These are phyloP conservation scores for Magnolia officinalis DNA, from an alignment of 164 flowering plant genomes.

Conservation along the genomic window DNA sequence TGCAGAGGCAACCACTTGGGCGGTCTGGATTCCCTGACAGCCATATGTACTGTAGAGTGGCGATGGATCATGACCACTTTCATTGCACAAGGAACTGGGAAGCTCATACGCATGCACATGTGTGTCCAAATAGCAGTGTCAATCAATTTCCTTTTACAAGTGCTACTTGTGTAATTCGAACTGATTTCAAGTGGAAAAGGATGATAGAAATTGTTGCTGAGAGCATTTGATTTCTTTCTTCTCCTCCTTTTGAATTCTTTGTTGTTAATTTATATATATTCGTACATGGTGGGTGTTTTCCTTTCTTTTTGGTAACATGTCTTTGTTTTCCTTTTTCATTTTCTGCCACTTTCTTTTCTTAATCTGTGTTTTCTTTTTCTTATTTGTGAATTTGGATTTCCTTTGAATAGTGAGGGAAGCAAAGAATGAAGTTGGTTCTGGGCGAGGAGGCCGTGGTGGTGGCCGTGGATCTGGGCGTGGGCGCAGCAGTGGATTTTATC, in stretches of 20 bases:
- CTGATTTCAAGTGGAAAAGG: no score
- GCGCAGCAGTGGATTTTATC: conserved; percentile 36
- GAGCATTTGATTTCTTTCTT: background rate
- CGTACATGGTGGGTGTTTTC: background rate
- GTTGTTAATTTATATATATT: background rate
- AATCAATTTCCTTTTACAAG: background rate
- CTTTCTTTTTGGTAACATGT: background rate
- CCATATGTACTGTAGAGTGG: background rate
- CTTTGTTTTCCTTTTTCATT: background rate
- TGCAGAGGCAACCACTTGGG: no score
- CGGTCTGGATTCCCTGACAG: background rate
- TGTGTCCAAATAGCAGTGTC: background rate
- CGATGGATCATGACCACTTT: background rate
- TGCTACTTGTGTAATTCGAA: background rate
- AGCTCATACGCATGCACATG: background rate
- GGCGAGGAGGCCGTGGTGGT: conserved; percentile 52
- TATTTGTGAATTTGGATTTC: background rate
- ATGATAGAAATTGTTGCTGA: background rate
- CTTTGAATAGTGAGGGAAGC: conserved; percentile 48
- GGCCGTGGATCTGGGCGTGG: conserved; percentile 38
- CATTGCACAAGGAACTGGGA: background rate
- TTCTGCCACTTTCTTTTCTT: background rate
- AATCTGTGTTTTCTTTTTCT: background rate
- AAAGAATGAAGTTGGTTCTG: conserved; percentile 32
- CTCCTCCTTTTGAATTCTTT: background rate